Conservation (phyloP, 1,284 basidiomycete genomes). For the Malassezia dermatis region DNA sequence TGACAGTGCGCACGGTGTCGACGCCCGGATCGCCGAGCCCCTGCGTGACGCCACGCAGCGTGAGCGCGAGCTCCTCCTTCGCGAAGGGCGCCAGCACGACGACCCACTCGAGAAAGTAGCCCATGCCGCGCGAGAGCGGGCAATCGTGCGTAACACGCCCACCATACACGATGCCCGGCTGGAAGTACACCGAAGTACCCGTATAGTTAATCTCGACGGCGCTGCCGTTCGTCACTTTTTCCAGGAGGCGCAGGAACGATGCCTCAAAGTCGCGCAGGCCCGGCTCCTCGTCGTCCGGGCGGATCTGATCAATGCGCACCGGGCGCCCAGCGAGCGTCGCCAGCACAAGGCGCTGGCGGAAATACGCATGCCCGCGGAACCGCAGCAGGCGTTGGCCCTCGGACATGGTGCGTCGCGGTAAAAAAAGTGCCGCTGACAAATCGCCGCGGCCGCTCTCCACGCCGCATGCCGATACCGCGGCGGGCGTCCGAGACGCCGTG, state of each 20-base stretch:
- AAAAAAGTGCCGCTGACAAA: conserved; percentile 14
- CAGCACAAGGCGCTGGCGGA: conserved; percentile 75
- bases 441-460: background rate
- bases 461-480: background rate
- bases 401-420: conserved; percentile 4
- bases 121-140: conserved; percentile 71
- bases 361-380: conserved; percentile 67
- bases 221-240: conserved; percentile 89
- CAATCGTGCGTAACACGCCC: conserved; percentile 76
- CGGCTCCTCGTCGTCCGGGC: conserved; percentile 82
- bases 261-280: conserved; percentile 91
- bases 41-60: conserved; percentile 78
- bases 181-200: conserved; percentile 56
- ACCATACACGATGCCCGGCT: conserved; percentile 82
- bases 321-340: conserved; percentile 77
- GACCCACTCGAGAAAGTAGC: conserved; percentile 86
- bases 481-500: background rate
- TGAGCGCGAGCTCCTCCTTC: conserved; percentile 73
- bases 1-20: conserved; percentile 82
- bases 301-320: conserved; percentile 76
- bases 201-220: conserved; percentile 93
- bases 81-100: conserved; percentile 84
- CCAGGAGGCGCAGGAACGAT: conserved; percentile 74
- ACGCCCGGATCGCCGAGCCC: conserved; percentile 54
- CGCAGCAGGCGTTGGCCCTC: conserved; percentile 45